Percentiles rank a stretch among this genome's conserved stretches.
Conservation (phyloP, 371 early-diverging fungal species). For the Mortierella sp. region DNA sequence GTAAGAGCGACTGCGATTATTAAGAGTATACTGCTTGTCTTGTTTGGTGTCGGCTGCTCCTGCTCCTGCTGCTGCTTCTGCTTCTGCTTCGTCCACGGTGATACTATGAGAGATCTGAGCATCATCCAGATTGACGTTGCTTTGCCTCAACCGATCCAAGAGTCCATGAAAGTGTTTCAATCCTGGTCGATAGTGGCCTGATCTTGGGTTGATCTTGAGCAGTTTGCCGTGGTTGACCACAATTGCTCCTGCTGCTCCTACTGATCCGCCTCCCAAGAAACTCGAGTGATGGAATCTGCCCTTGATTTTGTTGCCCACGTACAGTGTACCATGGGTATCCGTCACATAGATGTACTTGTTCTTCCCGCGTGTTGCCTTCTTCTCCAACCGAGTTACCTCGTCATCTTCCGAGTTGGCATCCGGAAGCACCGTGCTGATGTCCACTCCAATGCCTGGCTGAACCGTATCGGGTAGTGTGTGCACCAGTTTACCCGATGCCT, state of each 20-base stretch:
- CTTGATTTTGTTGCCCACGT: constrained; percentile 48
- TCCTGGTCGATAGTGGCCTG: constrained; percentile 56
- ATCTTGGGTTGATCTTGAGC: constrained; percentile 54
- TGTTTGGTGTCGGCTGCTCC: too few relatives aligned
- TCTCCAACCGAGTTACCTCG: constrained; percentile 34
- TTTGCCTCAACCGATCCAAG: constrained; percentile 17
- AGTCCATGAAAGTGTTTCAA: constrained; percentile 48
- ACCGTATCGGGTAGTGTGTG: constrained; percentile 40
- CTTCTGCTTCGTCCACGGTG: constrained; percentile 3
- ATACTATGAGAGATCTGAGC: constrained; percentile 31
- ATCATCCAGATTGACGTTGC: constrained; percentile 27
- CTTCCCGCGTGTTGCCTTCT: constrained; percentile 50
- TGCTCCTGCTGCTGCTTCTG: too few relatives aligned
- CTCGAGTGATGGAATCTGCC: constrained; percentile 58
- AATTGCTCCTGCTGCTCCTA: constrained; percentile 56
- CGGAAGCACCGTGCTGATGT: constrained; percentile 31
- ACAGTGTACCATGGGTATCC: constrained; percentile 43
- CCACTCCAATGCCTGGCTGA: constrained; percentile 20
- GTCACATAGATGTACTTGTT: constrained; percentile 54
- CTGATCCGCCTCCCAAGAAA: constrained; percentile 54
- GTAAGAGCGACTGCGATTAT: too few relatives aligned
- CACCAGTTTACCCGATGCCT: constrained; percentile 25
- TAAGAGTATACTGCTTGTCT: too few relatives aligned
- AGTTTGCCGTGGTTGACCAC: constrained; percentile 42
- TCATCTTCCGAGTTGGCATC: constrained; percentile 33